Evolutionary conservation across 768 basidiomycete genomes (phyloP).

Genomic region (Trametes cinnabarina): DNA sequence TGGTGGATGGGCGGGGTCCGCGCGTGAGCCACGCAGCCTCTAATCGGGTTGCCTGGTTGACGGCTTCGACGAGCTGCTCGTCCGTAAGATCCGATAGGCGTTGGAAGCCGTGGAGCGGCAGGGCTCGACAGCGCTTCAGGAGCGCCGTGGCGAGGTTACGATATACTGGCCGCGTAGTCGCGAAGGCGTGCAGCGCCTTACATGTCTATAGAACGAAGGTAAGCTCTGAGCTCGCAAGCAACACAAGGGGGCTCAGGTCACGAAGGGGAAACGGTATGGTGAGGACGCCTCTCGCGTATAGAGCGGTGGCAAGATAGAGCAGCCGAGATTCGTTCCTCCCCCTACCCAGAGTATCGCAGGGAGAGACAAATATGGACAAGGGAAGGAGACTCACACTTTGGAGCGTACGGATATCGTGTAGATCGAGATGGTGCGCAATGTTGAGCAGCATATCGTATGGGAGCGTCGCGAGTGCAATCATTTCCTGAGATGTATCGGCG

Average conservation of each 20-base stretch:
- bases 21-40: slow-evolving; percentile 63
- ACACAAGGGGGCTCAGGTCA: not conserved
- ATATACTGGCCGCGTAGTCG: slow-evolving; percentile 66
- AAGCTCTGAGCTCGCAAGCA: not conserved
- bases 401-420: slow-evolving; percentile 57
- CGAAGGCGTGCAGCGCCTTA: slow-evolving; percentile 57
- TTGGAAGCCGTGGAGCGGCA: slow-evolving; percentile 70
- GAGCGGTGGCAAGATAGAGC: not conserved
- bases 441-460: slow-evolving; percentile 73
- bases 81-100: slow-evolving; percentile 65
- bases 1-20: slow-evolving; percentile 49
- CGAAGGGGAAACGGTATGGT: not conserved
- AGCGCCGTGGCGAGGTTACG: slow-evolving; percentile 61
- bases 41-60: slow-evolving; percentile 59
- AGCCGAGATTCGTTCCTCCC: not conserved
- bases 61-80: slow-evolving; percentile 56
- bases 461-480: slow-evolving; percentile 41
- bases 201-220: slow-evolving; percentile 39
- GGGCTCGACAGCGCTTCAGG: slow-evolving; percentile 62
- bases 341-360: too few relatives aligned
- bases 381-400: slow-evolving; percentile 50
- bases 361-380: not conserved
- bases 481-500: slow-evolving; percentile 21
- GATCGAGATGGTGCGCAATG: slow-evolving; percentile 60
- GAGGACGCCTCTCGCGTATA: not conserved